Base-by-base conservation (phyloP, 331 rosid genomes). In the Dryas integrifolia region DNA sequence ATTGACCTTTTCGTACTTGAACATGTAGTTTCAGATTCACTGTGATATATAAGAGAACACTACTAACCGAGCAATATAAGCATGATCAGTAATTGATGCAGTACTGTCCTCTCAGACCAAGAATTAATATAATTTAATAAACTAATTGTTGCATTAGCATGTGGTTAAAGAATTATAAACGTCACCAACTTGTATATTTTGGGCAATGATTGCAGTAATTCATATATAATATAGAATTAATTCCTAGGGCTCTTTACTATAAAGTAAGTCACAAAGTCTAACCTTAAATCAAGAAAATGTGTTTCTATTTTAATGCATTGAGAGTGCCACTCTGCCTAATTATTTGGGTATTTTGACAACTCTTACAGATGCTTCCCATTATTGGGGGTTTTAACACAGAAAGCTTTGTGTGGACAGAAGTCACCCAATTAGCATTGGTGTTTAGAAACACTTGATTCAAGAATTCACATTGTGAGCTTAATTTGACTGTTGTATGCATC, bases 361-460 rank as follows among this genome's bases (percentile, higher is more conserved):
- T 55, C 71, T 75, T 24, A 47, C 65, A 52, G 72, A 62, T 69
- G 72, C 71, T 30, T 41, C 73, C 58, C 52, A 77, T 70, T 30
- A 70, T 61, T 76, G 76, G 51, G 58, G 69, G 58, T 49, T 59
- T 68, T 26, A 44, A 56, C 15, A 56, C 8, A 4, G 40, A 9
- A 6, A 9, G 16, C 53, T 5, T 65, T 43, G 52, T 44, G 43
- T 10, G 30, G 77, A 41, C 63, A 56, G 74, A 59, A 70, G 55
- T 6, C 52, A 61, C 47, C 66, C 66, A 39, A 39, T 61, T 61
- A 52, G 72, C 46, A 62, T 50, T 77, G 69, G 55, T 57, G 41
- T 16, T 53, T 15, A 35, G 55, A 78, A 73, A 75, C 82, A 77
- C 85, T 44, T 65, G 3, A 30, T 77, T 82, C 80, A 73, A 83